Conservation (phyloP, 78 protist genomes). For the Dictyostelium firmibasis region DNA sequence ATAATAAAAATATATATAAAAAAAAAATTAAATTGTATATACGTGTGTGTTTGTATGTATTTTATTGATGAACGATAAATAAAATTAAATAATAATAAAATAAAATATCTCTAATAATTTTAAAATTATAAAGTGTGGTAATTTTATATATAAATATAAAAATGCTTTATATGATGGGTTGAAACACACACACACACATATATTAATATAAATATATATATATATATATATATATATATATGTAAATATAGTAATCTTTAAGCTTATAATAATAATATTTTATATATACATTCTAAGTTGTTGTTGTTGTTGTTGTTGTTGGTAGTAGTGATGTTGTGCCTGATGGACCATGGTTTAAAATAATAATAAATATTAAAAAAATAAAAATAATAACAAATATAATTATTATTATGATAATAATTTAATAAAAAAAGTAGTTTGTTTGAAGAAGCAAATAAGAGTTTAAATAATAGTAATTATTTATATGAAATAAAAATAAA, state of each 20-base stretch:
- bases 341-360: background rate
- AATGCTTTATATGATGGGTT: background rate
- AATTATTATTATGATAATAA: background rate
- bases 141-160: background rate
- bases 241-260: background rate
- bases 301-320: conserved; percentile 7
- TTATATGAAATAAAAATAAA: too few species aligned
- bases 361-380: background rate
- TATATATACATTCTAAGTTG: background rate
- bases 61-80: background rate
- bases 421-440: background rate
- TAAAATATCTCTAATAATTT: background rate
- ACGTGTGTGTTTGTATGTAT: background rate
- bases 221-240: too few species aligned
- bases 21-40: background rate
- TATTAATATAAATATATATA: too few species aligned
- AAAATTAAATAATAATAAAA: too few species aligned
- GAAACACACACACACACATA: background rate
- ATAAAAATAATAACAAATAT: too few species aligned
- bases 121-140: background rate
- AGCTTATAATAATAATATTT: background rate
- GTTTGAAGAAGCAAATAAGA: background rate
- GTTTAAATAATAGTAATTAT: background rate
- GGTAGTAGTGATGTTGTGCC: background rate
- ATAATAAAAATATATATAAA: background rate